These are phyloP conservation scores for Dictyostelium capitatum DNA, from an alignment of 78 protist species.

Conservation along the genomic window DNA sequence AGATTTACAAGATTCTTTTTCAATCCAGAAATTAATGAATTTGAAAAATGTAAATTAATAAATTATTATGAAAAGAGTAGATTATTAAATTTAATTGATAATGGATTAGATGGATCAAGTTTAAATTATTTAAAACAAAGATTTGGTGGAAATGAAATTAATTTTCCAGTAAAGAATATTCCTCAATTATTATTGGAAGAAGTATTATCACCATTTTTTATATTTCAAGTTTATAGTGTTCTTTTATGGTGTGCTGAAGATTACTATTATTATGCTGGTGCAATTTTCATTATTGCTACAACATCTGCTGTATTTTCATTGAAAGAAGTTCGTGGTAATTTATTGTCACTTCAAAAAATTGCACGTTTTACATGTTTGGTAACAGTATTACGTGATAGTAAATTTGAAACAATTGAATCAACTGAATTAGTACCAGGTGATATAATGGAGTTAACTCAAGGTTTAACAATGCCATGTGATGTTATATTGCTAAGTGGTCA, in stretches of 20 bases:
- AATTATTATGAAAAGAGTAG: not conserved
- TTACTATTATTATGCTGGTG: slow-evolving; percentile 89
- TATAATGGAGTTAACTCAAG: slow-evolving; percentile 26
- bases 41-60: not conserved
- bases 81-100: not conserved
- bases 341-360: slow-evolving; percentile 58
- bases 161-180: slow-evolving; percentile 65
- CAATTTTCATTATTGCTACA: slow-evolving; percentile 87
- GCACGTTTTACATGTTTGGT: slow-evolving; percentile 12
- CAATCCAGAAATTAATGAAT: not conserved
- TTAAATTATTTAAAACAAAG: not conserved
- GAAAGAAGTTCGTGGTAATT: slow-evolving; percentile 39
- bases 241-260: slow-evolving; percentile 88
- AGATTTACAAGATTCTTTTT: slow-evolving; percentile 31
- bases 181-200: slow-evolving; percentile 82
- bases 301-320: slow-evolving; percentile 47
- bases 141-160: slow-evolving; percentile 39
- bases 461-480: slow-evolving; percentile 92
- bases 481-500: slow-evolving; percentile 92
- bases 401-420: not conserved
- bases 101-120: not conserved
- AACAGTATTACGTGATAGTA: slow-evolving; percentile 9
- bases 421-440: slow-evolving; percentile 67
- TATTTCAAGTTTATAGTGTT: slow-evolving; percentile 90
- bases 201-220: slow-evolving; percentile 93